Evolutionary conservation across 345 rosid species (phyloP).

Genomic region (Brassica juncea): DNA sequence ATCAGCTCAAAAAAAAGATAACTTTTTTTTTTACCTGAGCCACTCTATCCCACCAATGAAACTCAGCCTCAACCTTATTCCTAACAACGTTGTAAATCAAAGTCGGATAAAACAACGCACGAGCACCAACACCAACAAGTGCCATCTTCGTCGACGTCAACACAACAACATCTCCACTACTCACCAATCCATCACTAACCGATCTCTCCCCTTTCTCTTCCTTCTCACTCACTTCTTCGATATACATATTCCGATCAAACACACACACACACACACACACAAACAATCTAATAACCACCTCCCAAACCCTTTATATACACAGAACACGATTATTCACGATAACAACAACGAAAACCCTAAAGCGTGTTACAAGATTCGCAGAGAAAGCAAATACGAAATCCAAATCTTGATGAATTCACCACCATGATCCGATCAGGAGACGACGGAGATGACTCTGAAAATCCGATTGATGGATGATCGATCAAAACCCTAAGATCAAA

Average conservation of each 20-base stretch:
- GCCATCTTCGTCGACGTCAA: conserved; percentile 54
- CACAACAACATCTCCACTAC: conserved; percentile 37
- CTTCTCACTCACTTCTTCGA: conserved; percentile 68
- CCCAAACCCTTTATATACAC: conserved; percentile 27
- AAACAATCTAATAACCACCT: conserved; percentile 6
- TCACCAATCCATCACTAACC: conserved; percentile 37
- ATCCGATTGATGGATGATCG: background rate
- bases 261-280: conserved; percentile 24
- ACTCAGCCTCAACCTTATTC: conserved; percentile 82
- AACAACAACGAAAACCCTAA: conserved; percentile 36
- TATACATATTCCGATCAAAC: conserved; percentile 56
- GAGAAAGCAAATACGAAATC: conserved; percentile 24
- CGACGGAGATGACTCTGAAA: background rate
- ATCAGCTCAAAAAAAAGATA: background rate
- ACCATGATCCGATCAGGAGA: background rate
- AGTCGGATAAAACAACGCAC: conserved; percentile 90
- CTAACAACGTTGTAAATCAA: conserved; percentile 88
- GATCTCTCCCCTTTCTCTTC: conserved; percentile 35
- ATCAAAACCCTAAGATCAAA: background rate
- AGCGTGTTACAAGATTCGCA: conserved; percentile 26
- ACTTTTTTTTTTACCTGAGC: conserved; percentile 57
- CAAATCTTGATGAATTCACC: background rate
- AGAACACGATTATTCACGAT: conserved; percentile 26
- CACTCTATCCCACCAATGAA: conserved; percentile 97
- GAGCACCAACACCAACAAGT: conserved; percentile 90